Conservation (phyloP, 345 rosid genomes). For the Lenwebbia sp. region DNA sequence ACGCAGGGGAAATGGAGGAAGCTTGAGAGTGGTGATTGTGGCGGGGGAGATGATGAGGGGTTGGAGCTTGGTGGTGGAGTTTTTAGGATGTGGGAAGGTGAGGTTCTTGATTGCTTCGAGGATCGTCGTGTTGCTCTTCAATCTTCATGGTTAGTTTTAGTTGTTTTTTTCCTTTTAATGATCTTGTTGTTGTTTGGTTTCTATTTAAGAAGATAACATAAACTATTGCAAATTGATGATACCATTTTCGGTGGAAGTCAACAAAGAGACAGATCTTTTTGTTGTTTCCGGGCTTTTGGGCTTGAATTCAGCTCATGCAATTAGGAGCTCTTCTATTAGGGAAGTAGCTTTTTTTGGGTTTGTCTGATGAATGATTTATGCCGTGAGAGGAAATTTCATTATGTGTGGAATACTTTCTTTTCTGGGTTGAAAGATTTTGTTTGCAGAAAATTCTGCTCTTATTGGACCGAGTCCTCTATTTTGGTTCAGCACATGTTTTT, state of each 20-base stretch:
- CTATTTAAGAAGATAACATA: background rate
- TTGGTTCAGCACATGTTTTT: background rate
- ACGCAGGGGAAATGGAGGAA: constrained; percentile 79
- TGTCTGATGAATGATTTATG: background rate
- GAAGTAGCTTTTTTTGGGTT: background rate
- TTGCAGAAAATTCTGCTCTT: background rate
- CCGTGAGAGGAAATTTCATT: background rate
- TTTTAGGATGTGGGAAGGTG: constrained; percentile 96
- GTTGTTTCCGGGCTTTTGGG: background rate
- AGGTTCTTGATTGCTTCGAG: constrained; percentile 63
- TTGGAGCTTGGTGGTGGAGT: constrained; percentile 54
- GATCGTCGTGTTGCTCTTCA: constrained; percentile 70
- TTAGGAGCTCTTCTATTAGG: background rate
- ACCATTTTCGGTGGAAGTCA: background rate
- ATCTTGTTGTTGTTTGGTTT: background rate
- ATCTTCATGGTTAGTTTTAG: constrained; percentile 55
- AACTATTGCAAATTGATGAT: background rate
- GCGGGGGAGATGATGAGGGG: constrained; percentile 23
- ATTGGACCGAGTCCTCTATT: background rate
- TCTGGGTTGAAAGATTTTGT: background rate
- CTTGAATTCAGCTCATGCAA: background rate
- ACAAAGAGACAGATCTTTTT: background rate
- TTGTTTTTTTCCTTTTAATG: background rate
- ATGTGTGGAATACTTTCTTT: background rate
- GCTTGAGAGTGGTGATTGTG: constrained; percentile 13